These are phyloP conservation scores for Fusarium xyrophilum DNA, from an alignment of 2,329 filamentous ascomycete species.

Conservation along the genomic window DNA sequence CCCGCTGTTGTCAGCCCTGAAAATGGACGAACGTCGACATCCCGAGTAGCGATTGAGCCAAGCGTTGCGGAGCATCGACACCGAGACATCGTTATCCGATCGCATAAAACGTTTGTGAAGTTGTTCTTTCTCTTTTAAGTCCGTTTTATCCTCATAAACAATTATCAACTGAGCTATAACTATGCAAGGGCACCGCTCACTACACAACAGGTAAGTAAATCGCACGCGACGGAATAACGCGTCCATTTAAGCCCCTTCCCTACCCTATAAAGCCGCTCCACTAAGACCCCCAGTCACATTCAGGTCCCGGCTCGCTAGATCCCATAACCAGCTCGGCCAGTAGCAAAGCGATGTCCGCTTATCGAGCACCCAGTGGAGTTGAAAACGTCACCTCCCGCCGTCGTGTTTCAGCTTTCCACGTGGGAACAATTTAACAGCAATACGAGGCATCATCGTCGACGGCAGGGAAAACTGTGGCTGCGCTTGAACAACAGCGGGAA, in stretches of 20 bases:
- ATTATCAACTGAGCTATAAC: neutral
- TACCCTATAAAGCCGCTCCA: neutral
- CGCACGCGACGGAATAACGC: neutral
- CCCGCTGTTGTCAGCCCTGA: neutral
- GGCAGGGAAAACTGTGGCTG: neutral
- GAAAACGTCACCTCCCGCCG: neutral
- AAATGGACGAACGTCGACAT: neutral
- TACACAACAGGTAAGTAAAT: neutral
- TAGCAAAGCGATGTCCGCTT: neutral
- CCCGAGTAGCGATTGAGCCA: too few relatives aligned
- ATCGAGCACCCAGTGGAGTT: neutral
- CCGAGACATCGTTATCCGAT: neutral
- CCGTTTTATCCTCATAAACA: fast-evolving
- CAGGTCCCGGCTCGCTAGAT: neutral
- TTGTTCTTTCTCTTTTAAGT: fast-evolving
- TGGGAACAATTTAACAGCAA: neutral
- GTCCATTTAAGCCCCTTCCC: neutral
- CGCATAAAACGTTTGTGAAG: fast-evolving
- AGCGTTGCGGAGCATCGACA: neutral
- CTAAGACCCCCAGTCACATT: neutral
- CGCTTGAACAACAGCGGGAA: neutral
- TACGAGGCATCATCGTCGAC: neutral
- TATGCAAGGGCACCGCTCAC: neutral
- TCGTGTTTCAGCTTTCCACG: neutral
- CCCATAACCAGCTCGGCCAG: neutral